phyloP scores from a whole-genome alignment of 2,329 filamentous ascomycete genomes.

The Allantophomopsis lycopodina region DNA sequence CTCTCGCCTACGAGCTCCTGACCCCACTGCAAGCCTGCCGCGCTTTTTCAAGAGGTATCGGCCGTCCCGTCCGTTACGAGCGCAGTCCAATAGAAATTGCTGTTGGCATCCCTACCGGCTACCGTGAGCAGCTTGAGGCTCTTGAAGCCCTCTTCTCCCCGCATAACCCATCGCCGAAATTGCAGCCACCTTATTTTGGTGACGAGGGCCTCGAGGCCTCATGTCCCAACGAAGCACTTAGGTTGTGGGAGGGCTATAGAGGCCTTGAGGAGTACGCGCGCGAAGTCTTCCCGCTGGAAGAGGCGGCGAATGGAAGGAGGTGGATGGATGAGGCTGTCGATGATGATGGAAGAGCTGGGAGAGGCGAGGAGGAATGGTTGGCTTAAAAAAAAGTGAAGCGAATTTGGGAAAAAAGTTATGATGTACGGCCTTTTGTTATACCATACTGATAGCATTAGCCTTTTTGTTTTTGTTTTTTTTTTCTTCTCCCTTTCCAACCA shows the following conservation, averaged over 20 bases:
- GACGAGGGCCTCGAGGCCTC: constrained; percentile 39
- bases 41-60: constrained; percentile 66
- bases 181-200: constrained; percentile 52
- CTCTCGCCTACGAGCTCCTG: constrained; percentile 81
- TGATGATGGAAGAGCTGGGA: constrained; percentile 19
- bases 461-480: too few species aligned
- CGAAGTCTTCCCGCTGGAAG: constrained; percentile 88
- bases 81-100: constrained; percentile 69
- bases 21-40: constrained; percentile 72
- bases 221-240: constrained; percentile 62
- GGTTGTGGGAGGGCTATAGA: constrained; percentile 83
- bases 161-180: constrained; percentile 27
- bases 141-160: constrained; percentile 43
- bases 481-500: too few species aligned
- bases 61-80: constrained; percentile 65
- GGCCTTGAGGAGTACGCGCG: constrained; percentile 88
- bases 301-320: constrained; percentile 81
- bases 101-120: constrained; percentile 76
- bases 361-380: constrained; percentile 17
- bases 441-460: too few species aligned
- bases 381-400: constrained; percentile 7
- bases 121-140: constrained; percentile 72
- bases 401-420: too few species aligned
- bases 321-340: constrained; percentile 60
- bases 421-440: too few species aligned